phyloP scores from a whole-genome alignment of 2,329 filamentous ascomycete genomes.

The Chaetomium sp. region DNA sequence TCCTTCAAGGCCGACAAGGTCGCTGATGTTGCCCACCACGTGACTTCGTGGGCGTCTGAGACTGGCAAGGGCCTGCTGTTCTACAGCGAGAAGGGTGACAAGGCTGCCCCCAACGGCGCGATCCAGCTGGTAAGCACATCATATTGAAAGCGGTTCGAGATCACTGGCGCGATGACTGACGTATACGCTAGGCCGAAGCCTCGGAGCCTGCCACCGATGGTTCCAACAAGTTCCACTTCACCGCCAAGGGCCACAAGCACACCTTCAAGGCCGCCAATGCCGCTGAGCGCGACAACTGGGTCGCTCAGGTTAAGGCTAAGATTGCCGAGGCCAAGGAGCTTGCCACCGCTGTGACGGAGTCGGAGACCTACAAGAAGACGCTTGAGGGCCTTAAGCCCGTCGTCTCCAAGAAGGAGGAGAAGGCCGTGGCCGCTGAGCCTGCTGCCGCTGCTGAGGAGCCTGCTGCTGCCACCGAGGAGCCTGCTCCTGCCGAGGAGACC shows the following conservation, averaged over 20 bases:
- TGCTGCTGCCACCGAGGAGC: conserved; percentile 25
- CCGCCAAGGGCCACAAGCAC: conserved; percentile 83
- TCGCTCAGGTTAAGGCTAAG: conserved; percentile 74
- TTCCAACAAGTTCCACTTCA: conserved; percentile 76
- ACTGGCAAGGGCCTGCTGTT: conserved; percentile 94
- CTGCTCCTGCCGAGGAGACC: conserved; percentile 29
- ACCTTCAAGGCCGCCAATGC: conserved; percentile 73
- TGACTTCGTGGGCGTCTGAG: conserved; percentile 82
- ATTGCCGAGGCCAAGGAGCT: conserved; percentile 78
- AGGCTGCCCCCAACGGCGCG: conserved; percentile 70
- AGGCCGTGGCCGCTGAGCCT: conserved; percentile 32
- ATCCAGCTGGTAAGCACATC: conserved; percentile 68
- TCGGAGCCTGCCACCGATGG: conserved; percentile 71
- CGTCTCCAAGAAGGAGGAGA: conserved; percentile 39
- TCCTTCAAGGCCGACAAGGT: conserved; percentile 85
- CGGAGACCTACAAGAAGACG: conserved; percentile 82
- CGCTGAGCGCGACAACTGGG: conserved; percentile 87
- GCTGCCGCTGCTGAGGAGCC: conserved; percentile 28
- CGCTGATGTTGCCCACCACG: conserved; percentile 64
- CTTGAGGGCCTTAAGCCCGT: conserved; percentile 61
- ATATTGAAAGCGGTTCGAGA: conserved; percentile 9
- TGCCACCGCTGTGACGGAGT: conserved; percentile 64
- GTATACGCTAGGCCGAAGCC: conserved; percentile 44
- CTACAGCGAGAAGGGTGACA: conserved; percentile 81
- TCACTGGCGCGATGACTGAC: conserved; percentile 2